phyloP scores from a whole-genome alignment of 1,139 yeast species.

The Suhomyces terraborum region DNA sequence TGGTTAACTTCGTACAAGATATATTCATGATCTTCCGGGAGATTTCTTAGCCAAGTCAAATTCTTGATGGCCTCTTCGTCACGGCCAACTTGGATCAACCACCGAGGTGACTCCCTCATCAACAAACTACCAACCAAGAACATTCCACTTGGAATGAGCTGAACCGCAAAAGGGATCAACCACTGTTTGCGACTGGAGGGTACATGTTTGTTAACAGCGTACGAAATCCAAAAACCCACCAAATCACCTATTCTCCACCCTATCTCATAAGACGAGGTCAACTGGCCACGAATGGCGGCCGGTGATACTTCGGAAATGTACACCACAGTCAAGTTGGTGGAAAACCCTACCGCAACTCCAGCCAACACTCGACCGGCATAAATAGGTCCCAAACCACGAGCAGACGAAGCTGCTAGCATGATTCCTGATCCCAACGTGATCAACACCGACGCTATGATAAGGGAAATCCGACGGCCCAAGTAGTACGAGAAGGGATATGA shows the following conservation, averaged over 20 bases:
- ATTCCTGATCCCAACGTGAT: constrained; percentile 44
- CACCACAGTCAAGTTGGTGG: constrained; percentile 45
- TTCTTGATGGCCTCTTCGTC: constrained; percentile 39
- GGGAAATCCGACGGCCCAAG: constrained; percentile 41
- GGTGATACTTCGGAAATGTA: constrained; percentile 45
- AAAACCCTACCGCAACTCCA: constrained; percentile 44
- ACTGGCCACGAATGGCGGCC: constrained; percentile 43
- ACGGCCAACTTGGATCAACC: constrained; percentile 41
- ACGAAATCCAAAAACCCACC: constrained; percentile 48
- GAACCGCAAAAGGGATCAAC: constrained; percentile 48
- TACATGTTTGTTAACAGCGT: constrained; percentile 40
- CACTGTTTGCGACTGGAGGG: constrained; percentile 36
- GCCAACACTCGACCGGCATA: constrained; percentile 47
- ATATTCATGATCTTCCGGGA: constrained; percentile 42
- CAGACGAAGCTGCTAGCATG: constrained; percentile 38
- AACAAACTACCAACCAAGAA: constrained; percentile 38
- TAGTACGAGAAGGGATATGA: constrained; percentile 43
- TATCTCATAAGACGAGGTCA: constrained; percentile 42
- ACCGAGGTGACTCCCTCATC: constrained; percentile 44
- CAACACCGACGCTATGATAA: constrained; percentile 36
- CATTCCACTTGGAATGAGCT: constrained; percentile 44
- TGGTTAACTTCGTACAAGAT: constrained; percentile 38
- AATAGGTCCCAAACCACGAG: constrained; percentile 39
- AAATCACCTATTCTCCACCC: constrained; percentile 49
- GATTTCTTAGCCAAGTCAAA: constrained; percentile 41